Conservation (phyloP, 768 basidiomycete species). For the Amanita rimosa region DNA sequence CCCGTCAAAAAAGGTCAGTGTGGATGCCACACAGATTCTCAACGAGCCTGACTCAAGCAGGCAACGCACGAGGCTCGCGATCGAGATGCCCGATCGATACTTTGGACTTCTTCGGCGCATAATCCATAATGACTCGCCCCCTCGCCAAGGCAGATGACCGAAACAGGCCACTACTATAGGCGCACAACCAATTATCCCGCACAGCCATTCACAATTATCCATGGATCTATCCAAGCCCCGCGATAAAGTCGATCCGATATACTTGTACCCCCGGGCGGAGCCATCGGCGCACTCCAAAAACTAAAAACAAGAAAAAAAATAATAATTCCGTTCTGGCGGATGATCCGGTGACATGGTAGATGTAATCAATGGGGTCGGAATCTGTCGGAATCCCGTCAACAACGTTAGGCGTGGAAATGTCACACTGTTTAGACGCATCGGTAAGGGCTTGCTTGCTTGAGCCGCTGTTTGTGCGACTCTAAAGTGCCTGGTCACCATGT, state of each 20-base stretch:
- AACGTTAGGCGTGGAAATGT: not conserved
- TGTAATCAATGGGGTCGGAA: not conserved
- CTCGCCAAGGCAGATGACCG: not conserved
- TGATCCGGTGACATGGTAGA: conserved; percentile 50
- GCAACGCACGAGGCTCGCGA: not conserved
- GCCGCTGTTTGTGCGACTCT: not conserved
- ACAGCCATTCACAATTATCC: not conserved
- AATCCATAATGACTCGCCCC: not conserved
- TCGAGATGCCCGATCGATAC: not conserved
- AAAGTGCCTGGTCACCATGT: not conserved
- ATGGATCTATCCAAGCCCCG: not conserved
- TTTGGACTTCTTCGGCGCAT: no score
- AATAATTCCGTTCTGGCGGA: conserved; percentile 46
- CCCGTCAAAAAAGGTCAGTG: not conserved
- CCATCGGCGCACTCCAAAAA: no score
- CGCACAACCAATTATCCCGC: not conserved
- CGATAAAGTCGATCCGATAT: no score
- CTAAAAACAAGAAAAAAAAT: not conserved
- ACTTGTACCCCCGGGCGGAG: no score
- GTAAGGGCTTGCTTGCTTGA: not conserved
- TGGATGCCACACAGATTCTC: not conserved
- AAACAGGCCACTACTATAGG: not conserved
- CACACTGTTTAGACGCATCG: not conserved
- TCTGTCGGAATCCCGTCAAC: not conserved
- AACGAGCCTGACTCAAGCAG: not conserved